Percentiles rank a stretch among this genome's conserved stretches.
Conservation (phyloP, 1,284 basidiomycete species). For the Ceratobasidium sp. region DNA sequence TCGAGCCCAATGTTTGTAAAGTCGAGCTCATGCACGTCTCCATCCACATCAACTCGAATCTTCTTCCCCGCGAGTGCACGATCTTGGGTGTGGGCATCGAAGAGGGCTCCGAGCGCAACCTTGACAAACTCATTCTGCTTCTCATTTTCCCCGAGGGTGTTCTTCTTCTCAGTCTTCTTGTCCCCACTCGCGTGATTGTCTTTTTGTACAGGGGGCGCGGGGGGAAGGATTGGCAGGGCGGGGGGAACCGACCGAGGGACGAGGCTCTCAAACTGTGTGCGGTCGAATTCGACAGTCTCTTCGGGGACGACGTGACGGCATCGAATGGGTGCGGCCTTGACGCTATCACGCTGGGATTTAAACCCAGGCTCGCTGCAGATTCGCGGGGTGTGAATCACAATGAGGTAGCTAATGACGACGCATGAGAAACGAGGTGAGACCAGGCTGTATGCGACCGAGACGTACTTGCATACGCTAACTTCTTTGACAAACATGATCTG, state of each 20-base stretch:
- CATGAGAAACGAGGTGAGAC: not conserved
- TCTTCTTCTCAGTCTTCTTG: constrained; percentile 27
- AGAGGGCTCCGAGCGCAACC: constrained; percentile 31
- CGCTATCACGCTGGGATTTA: constrained; percentile 69
- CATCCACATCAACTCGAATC: constrained; percentile 39
- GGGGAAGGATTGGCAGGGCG: constrained; percentile 34
- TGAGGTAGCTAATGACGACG: constrained; percentile 67
- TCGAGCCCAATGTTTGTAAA: constrained; percentile 34
- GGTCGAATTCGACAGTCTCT: constrained; percentile 30
- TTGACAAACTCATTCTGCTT: constrained; percentile 24
- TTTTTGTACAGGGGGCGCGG: constrained; percentile 25
- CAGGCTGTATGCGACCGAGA: not conserved
- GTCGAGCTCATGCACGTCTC: constrained; percentile 41
- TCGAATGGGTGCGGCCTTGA: constrained; percentile 69
- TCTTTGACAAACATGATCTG: constrained; percentile 43
- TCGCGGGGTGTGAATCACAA: constrained; percentile 90
- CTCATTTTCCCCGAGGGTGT: not conserved
- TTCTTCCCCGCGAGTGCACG: constrained; percentile 32
- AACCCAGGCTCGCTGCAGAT: constrained; percentile 91
- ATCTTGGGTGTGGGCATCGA: constrained; percentile 19
- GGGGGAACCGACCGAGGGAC: constrained; percentile 50
- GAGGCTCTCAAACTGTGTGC: constrained; percentile 61
- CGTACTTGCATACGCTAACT: constrained; percentile 40
- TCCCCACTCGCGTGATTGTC: not conserved
- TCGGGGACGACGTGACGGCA: constrained; percentile 69